phyloP scores from a whole-genome alignment of 345 rosid genomes.

The Eucalyptus viminalis region DNA sequence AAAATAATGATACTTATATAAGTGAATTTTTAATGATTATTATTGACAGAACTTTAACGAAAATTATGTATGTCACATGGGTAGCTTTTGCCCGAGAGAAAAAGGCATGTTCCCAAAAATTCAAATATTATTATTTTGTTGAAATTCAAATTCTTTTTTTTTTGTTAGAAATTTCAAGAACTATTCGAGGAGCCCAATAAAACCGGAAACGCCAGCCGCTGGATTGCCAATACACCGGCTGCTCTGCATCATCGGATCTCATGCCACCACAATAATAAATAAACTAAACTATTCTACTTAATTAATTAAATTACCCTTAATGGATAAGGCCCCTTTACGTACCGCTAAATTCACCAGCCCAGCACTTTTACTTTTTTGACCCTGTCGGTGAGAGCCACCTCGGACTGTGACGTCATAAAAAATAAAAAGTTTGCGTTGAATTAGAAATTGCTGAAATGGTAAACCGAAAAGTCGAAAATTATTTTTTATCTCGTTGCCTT shows the following conservation, averaged over 20 bases:
- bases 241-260: not conserved
- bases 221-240: not conserved
- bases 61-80: too few relatives aligned
- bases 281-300: not conserved
- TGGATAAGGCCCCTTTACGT: not conserved
- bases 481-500: not conserved
- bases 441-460: not conserved
- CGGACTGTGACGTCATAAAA: not conserved
- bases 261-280: not conserved
- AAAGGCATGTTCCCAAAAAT: not conserved
- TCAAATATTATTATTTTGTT: not conserved
- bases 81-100: not conserved
- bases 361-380: not conserved
- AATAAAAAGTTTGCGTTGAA: not conserved
- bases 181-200: not conserved
- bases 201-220: not conserved
- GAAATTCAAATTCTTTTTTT: not conserved
- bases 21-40: too few relatives aligned
- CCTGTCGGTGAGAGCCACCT: not conserved
- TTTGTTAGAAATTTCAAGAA: too few relatives aligned
- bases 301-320: not conserved
- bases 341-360: not conserved
- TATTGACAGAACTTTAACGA: too few relatives aligned
- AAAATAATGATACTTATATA: rapidly evolving
- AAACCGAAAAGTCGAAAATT: not conserved